A percentile compares a stretch with the other conserved stretches of the same genome.
Conservation (phyloP, 1,139 yeast genomes). For the Yarrowia galli region DNA sequence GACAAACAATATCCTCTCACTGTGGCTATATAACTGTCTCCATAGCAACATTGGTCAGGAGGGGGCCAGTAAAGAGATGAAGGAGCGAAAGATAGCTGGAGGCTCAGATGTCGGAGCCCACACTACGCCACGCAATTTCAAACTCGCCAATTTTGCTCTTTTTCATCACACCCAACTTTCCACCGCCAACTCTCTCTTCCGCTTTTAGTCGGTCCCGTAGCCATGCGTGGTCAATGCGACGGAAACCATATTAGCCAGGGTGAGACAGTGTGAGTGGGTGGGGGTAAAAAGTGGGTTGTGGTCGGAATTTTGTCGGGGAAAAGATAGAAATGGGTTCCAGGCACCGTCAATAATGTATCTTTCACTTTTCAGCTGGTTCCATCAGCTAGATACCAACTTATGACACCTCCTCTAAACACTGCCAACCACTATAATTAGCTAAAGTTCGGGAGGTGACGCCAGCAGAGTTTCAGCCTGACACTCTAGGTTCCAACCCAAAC, state of each 20-base stretch:
- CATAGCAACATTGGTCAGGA: too few relatives aligned
- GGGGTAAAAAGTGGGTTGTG: background rate
- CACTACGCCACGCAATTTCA: too few relatives aligned
- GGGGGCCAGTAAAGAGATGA: too few relatives aligned
- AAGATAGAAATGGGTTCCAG: too few relatives aligned
- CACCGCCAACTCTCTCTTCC: background rate
- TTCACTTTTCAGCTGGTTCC: too few relatives aligned
- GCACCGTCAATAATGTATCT: too few relatives aligned
- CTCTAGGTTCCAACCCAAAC: conserved; percentile 7
- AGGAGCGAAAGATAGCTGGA: too few relatives aligned
- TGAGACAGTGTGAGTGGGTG: background rate
- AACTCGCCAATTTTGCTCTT: background rate
- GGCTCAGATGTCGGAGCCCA: too few relatives aligned
- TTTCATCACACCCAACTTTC: background rate
- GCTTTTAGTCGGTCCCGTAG: background rate
- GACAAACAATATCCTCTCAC: too few relatives aligned
- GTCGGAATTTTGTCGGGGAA: background rate
- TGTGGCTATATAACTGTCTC: too few relatives aligned
- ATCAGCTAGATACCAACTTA: too few relatives aligned
- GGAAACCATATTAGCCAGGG: background rate
- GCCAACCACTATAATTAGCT: conserved; percentile 14
- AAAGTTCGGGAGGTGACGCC: background rate
- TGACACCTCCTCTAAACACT: too few relatives aligned
- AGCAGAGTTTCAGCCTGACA: background rate
- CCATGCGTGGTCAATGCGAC: conserved; percentile 1